These are phyloP conservation scores for Candida golubevii DNA, from an alignment of 805 yeast genomes.

Conservation along the genomic window DNA sequence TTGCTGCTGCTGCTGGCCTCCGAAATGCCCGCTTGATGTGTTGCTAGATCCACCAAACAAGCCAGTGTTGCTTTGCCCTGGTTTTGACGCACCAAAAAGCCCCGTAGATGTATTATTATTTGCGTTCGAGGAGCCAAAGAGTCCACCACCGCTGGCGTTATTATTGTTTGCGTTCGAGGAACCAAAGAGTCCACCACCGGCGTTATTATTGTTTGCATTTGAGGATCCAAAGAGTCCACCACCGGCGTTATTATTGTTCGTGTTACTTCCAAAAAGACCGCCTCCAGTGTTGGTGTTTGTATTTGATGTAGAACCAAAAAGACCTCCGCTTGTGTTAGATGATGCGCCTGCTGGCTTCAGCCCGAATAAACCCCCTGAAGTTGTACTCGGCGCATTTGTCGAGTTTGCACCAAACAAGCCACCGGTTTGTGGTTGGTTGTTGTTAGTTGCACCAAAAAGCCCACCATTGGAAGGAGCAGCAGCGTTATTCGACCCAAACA, in stretches of 20 bases:
- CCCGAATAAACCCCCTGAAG: constrained; percentile 16
- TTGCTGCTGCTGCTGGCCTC: constrained; percentile 10
- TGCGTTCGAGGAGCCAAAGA: constrained; percentile 21
- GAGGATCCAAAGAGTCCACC: constrained; percentile 24
- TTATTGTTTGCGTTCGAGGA: constrained; percentile 10
- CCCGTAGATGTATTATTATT: constrained; percentile 18
- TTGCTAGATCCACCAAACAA: constrained; percentile 12
- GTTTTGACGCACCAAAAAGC: constrained; percentile 28
- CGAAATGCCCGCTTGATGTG: constrained; percentile 13
- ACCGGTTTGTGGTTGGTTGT: constrained; percentile 1
- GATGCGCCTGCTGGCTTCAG: constrained; percentile 4
- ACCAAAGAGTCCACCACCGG: constrained; percentile 39
- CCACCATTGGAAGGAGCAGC: constrained; percentile 9
- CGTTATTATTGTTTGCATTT: constrained; percentile 7
- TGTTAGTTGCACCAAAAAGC: constrained; percentile 10
- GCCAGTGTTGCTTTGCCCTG: constrained; percentile 4
- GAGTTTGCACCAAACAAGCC: constrained; percentile 7
- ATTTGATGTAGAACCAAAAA: constrained; percentile 21
- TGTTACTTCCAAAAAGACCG: constrained; percentile 25
- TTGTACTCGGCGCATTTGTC: not conserved
- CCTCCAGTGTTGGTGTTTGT: constrained; percentile 9
- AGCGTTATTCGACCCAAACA: constrained; percentile 9
- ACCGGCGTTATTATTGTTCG: constrained; percentile 21
- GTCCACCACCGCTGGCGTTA: constrained; percentile 12
- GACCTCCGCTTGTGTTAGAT: constrained; percentile 18